Percentiles rank a stretch among this genome's conserved stretches.
Evolutionary conservation across 352 stramenopile species (phyloP).

Genomic region (Pythium scleroteichum): DNA sequence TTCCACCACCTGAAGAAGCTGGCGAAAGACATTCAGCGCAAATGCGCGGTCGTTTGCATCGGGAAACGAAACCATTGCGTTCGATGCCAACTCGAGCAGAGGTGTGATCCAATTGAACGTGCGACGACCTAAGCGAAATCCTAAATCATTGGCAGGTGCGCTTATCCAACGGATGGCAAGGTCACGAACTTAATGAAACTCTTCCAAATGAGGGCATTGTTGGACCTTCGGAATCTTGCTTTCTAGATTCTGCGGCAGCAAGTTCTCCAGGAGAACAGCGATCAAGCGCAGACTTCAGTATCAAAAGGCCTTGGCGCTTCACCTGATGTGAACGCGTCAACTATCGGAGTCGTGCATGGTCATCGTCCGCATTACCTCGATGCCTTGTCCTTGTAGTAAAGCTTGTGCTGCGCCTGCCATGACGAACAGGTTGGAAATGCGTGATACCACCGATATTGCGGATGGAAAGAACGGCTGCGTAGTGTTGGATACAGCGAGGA

Average conservation of each 20-base stretch:
- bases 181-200: slow-evolving; percentile 6
- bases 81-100: slow-evolving; percentile 62
- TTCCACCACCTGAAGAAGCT: slow-evolving; percentile 36
- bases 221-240: not conserved
- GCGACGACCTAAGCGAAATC: slow-evolving; percentile 49
- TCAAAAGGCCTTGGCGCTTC: slow-evolving; percentile 10
- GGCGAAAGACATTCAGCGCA: slow-evolving; percentile 38
- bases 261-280: slow-evolving; percentile 7
- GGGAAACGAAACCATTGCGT: slow-evolving; percentile 68
- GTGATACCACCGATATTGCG: slow-evolving; percentile 27
- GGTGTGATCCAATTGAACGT: slow-evolving; percentile 55
- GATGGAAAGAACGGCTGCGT: not conserved
- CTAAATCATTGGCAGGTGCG: too few relatives aligned
- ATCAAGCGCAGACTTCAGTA: slow-evolving; percentile 15
- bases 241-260: not conserved
- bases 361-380: too few relatives aligned
- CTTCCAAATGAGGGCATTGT: slow-evolving; percentile 3
- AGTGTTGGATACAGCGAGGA: not conserved
- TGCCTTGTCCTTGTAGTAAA: slow-evolving; percentile 16
- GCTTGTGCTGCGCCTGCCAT: slow-evolving; percentile 21
- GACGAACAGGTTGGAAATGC: slow-evolving; percentile 51
- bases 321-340: slow-evolving; percentile 1
- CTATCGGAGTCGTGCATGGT: too few relatives aligned
- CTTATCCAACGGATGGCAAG: too few relatives aligned
- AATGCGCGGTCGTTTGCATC: slow-evolving; percentile 41